phyloP scores from a whole-genome alignment of 2,329 filamentous ascomycete species.

The Hymenoscyphus occultus region DNA sequence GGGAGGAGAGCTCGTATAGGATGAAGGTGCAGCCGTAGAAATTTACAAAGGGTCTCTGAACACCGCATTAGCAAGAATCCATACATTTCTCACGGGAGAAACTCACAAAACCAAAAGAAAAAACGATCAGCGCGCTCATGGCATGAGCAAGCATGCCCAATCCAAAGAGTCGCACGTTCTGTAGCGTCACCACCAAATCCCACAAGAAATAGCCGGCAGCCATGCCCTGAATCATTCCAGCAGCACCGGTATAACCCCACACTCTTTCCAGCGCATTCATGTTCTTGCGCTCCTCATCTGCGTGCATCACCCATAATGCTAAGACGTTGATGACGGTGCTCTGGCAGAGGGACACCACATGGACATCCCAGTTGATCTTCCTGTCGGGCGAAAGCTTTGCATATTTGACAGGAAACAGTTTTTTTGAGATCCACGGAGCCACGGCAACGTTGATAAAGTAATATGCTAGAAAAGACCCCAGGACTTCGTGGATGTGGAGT shows the following conservation, averaged over 20 bases:
- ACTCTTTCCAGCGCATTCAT: conserved; percentile 68
- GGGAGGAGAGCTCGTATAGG: conserved; percentile 81
- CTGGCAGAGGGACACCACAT: conserved; percentile 81
- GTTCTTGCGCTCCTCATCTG: conserved; percentile 62
- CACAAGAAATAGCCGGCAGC: conserved; percentile 82
- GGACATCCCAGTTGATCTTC: conserved; percentile 77
- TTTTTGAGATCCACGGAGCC: conserved; percentile 63
- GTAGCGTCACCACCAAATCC: conserved; percentile 70
- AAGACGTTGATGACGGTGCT: conserved; percentile 67
- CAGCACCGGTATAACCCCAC: conserved; percentile 73
- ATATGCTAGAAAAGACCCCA: conserved; percentile 66
- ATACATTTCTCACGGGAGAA: neutral
- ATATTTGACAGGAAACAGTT: conserved; percentile 64
- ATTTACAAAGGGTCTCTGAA: conserved; percentile 76
- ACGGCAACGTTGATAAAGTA: conserved; percentile 63
- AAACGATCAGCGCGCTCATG: conserved; percentile 69
- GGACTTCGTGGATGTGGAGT: conserved; percentile 73
- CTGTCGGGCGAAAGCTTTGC: conserved; percentile 58
- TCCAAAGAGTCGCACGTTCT: conserved; percentile 65
- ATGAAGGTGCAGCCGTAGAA: conserved; percentile 80
- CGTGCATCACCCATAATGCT: conserved; percentile 70
- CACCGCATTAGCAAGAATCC: conserved; percentile 16
- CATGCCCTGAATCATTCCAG: conserved; percentile 71
- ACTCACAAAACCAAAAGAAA: conserved; percentile 76
- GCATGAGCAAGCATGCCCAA: conserved; percentile 67